Evolutionary conservation across 768 basidiomycete species (phyloP), one percentile per base, ranked within the genome.

Genomic region (Mycena crocata): DNA sequence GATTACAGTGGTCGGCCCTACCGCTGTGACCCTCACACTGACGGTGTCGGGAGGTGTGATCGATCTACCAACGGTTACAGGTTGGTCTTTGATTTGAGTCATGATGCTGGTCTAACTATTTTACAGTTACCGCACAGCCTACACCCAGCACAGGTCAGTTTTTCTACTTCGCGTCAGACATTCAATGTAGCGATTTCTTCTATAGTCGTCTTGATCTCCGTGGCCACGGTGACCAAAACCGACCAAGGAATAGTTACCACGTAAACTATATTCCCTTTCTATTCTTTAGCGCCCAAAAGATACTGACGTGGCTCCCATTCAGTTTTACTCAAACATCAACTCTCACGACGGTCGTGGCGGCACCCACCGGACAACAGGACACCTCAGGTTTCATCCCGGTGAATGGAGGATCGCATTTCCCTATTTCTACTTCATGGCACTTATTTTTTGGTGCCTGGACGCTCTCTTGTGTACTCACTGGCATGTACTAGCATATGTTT

Each of bases 311-410:
- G 17, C 10, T 49, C 13, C 6, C 26, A 1, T 37, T 3, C 28
- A 74, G 73, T 9, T 64, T 52, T 40, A 70, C 65, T 7, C 42
- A 68, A 48, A 70, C 61, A 26, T 26, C 52, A 10, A 71, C 73
- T 13, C 35, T 50, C 1, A 65, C 64, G 19, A 62, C 68, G 17
- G 64, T 70, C 2, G 57, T 70, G 12, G 42, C 62, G 26, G 5
- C 31, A 12, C 19, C 49, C 21, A 32, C 4, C 37, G 62, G 55
- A 28, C 50, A 61, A 63, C 46, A 40, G 13, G 46, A 64, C 30
- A 57, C 42, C 8, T 69, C 71, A 10, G 73, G 73, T 17, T 74
- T 74, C 37, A 51, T 71, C 35, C 73, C 73, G 5, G 71, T 74
- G 10, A 74, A 74, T 44, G 63, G 64, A 23, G 73, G 42, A 23